Evolutionary conservation across 106 monocot genomes (phyloP).

Genomic region (Ottelia alismoides): DNA sequence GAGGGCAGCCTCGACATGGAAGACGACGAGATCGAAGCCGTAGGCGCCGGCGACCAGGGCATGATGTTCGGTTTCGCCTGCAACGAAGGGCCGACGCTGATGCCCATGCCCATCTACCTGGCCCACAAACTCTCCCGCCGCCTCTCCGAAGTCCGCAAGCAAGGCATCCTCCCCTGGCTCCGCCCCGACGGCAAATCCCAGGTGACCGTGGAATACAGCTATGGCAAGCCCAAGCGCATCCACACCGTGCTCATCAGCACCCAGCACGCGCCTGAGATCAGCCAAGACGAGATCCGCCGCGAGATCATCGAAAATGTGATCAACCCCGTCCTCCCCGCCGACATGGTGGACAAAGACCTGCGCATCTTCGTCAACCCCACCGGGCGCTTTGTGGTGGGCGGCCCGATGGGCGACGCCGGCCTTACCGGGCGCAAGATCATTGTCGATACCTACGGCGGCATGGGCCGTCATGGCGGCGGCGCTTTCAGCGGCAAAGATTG

Average conservation of each 20-base stretch:
- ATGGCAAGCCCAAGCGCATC: background rate
- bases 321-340: slow-evolving; percentile 1
- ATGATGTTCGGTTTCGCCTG: slow-evolving; percentile 2
- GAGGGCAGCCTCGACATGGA: background rate
- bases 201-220: slow-evolving; percentile 7
- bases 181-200: slow-evolving; percentile 6
- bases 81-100: slow-evolving; percentile 1
- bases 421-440: too few species aligned
- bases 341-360: slow-evolving; percentile 1
- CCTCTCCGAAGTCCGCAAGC: slow-evolving; percentile 4
- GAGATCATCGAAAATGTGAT: slow-evolving; percentile 9
- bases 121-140: slow-evolving; percentile 5
- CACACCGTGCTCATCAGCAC: slow-evolving; percentile 9
- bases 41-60: slow-evolving; percentile 11
- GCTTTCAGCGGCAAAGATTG: slow-evolving; percentile 14
- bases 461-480: too few species aligned
- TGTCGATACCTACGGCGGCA: too few species aligned
- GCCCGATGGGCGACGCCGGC: slow-evolving; percentile 5
- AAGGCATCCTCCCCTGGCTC: slow-evolving; percentile 5
- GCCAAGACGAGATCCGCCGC: slow-evolving; percentile 6
- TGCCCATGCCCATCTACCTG: slow-evolving; percentile 1
- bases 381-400: too few species aligned
- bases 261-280: slow-evolving; percentile 1
- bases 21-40: slow-evolving; percentile 4
- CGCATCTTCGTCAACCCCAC: slow-evolving; percentile 2